A percentile compares a stretch with the other conserved stretches of the same genome.
Evolutionary conservation across 352 stramenopile species (phyloP).

Genomic region (Chrysophaeum taylorii): DNA sequence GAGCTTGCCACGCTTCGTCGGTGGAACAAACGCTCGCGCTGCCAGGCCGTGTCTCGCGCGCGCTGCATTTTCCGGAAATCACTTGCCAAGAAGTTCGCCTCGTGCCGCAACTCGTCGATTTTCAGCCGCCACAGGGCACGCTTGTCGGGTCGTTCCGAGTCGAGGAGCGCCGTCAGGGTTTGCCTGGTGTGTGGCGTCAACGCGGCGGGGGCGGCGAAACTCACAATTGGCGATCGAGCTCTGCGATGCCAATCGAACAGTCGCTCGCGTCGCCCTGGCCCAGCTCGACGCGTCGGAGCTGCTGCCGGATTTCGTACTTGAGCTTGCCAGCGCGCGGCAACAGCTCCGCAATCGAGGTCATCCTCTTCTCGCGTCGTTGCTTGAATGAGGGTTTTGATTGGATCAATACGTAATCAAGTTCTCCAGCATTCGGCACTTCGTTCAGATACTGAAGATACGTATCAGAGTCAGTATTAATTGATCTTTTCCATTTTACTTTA

Average conservation of each 20-base stretch:
- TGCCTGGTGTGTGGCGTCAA: too few species aligned
- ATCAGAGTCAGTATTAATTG: too few species aligned
- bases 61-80: background rate
- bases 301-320: background rate
- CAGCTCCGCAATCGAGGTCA: slow-evolving; percentile 1
- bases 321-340: background rate
- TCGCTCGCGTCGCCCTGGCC: background rate
- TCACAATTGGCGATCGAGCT: background rate
- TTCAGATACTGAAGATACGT: too few species aligned
- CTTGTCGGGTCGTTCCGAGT: background rate
- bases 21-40: too few species aligned
- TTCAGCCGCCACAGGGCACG: slow-evolving; percentile 1
- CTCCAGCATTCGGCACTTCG: too few species aligned
- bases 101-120: slow-evolving; percentile 8
- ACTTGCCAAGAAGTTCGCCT: background rate
- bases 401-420: too few species aligned
- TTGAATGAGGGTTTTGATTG: too few species aligned
- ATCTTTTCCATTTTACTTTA: too few species aligned
- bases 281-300: background rate
- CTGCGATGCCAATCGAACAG: background rate
- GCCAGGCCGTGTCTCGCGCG: too few species aligned
- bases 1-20: too few species aligned
- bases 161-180: background rate
- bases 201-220: too few species aligned
- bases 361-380: too few species aligned